phyloP scores from a whole-genome alignment of 1,284 basidiomycete species.

The Coniophora puteana region DNA sequence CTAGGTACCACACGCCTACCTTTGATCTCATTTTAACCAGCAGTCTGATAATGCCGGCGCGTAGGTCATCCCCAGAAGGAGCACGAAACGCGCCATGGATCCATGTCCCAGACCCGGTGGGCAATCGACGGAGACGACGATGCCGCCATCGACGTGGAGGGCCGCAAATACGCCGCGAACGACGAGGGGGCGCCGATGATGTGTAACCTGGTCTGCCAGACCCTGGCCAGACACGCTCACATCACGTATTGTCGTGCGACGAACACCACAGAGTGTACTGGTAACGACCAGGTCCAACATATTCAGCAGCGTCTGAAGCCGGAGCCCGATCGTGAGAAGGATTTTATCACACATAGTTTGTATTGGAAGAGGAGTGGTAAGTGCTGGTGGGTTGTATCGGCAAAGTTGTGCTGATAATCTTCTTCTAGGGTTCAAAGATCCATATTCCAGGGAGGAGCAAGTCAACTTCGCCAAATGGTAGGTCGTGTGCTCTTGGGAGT shows the following conservation, averaged over 20 bases:
- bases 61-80: slow-evolving; percentile 54
- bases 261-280: slow-evolving; percentile 33
- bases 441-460: slow-evolving; percentile 52
- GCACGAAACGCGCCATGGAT: slow-evolving; percentile 59
- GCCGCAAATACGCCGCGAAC: slow-evolving; percentile 46
- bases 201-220: slow-evolving; percentile 47
- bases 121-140: slow-evolving; percentile 45
- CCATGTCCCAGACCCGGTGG: slow-evolving; percentile 56
- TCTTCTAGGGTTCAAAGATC: slow-evolving; percentile 35
- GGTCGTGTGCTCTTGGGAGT: slow-evolving; percentile 11
- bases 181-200: slow-evolving; percentile 63
- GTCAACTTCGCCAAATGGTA: slow-evolving; percentile 50
- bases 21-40: neutral
- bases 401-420: neutral
- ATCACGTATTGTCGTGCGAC: slow-evolving; percentile 51
- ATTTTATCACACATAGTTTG: slow-evolving; percentile 51
- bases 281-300: slow-evolving; percentile 42
- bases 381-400: slow-evolving; percentile 26
- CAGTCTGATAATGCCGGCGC: neutral
- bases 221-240: slow-evolving; percentile 41
- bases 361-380: slow-evolving; percentile 55
- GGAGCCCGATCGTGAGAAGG: slow-evolving; percentile 43
- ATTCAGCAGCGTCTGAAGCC: slow-evolving; percentile 40
- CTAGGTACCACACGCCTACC: slow-evolving; percentile 32
- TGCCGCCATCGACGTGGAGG: slow-evolving; percentile 43